Base-by-base conservation (phyloP, 1,284 basidiomycete species). In the Malassezia psittaci region DNA sequence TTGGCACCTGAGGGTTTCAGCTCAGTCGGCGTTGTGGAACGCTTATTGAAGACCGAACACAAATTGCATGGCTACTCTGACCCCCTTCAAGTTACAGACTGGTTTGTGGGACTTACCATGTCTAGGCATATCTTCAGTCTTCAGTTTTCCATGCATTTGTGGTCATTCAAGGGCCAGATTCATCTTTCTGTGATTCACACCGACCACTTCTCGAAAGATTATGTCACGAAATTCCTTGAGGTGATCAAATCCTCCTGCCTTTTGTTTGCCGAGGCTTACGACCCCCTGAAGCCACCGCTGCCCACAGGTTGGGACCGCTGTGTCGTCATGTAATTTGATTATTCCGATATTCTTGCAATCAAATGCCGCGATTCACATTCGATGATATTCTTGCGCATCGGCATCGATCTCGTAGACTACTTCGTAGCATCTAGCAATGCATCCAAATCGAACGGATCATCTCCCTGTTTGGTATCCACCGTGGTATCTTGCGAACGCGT, bases 1-100 rank as follows among this genome's bases (percentile, higher is more conserved):
- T 41, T 48, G 10, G 41, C 55, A 24, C 55, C 55, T 5, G 55
- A 57, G 19, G 55, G 55, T 13, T 57, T 48, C 41, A 57, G 55
- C 44, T 52, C 50, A 18, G 50, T 57, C 29, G 55, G 55, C 19
- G 39, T 52, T 11, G 12, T 57, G 19, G 55, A 57, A 15, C 37
- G 40, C 15, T 9, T 48, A 8, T 43, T 57, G 5, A 44, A 45
- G 10, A 15, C 5, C 9, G 35, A 41, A 24, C n/a, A 34, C 21
- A 10, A 4, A 3, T 9, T 57, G 12, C 38, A 49, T 3, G 39
- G 40, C 13, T 38, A 52, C 35, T 21, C n/a, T 19, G 49, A 47
- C 33, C 50, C 55, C 6, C 39, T 57, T n/a, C 18, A n/a, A 2
- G 38, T 52, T 1, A 11, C n/a, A 2, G 55, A 57, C 35, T 57